Conservation (phyloP, 345 rosid species). For the Gossypium ekmanianum region DNA sequence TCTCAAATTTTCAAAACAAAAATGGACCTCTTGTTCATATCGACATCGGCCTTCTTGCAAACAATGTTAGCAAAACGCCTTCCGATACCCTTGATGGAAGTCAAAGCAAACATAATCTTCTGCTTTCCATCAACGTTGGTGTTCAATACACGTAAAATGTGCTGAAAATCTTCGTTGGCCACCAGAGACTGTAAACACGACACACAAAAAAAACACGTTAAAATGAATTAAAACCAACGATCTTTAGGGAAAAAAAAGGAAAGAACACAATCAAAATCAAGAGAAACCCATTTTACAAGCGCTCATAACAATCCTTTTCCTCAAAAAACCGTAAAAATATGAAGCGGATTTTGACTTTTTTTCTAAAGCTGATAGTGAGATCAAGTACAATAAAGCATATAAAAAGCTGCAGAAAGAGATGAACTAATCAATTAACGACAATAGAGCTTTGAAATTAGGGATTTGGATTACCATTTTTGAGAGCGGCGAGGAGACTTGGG, state of each 20-base stretch:
- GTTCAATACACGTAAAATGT: slow-evolving; percentile 83
- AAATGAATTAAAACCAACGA: neutral
- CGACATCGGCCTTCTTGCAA: slow-evolving; percentile 94
- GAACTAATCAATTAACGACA: neutral
- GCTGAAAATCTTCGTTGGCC: slow-evolving; percentile 45
- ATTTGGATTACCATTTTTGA: slow-evolving; percentile 1
- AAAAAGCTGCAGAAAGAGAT: neutral
- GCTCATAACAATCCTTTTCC: too few species aligned
- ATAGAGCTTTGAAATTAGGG: neutral
- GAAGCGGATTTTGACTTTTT: too few species aligned
- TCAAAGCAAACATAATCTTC: slow-evolving; percentile 83
- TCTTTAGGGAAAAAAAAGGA: neutral
- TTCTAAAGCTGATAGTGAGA: neutral
- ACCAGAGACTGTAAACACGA: neutral
- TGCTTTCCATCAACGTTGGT: slow-evolving; percentile 89
- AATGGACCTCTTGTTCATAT: slow-evolving; percentile 81
- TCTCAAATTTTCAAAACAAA: too few species aligned
- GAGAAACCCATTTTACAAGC: too few species aligned
- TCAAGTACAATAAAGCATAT: neutral
- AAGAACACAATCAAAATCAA: neutral
- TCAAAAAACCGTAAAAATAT: too few species aligned
- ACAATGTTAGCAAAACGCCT: slow-evolving; percentile 79
- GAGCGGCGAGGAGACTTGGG: neutral
- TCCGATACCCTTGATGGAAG: slow-evolving; percentile 90
- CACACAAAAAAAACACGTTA: neutral